A percentile compares a stretch with the other conserved stretches of the same genome.
phyloP scores from a whole-genome alignment of 768 basidiomycete genomes.

The Goffeauzyma gilvescens region DNA sequence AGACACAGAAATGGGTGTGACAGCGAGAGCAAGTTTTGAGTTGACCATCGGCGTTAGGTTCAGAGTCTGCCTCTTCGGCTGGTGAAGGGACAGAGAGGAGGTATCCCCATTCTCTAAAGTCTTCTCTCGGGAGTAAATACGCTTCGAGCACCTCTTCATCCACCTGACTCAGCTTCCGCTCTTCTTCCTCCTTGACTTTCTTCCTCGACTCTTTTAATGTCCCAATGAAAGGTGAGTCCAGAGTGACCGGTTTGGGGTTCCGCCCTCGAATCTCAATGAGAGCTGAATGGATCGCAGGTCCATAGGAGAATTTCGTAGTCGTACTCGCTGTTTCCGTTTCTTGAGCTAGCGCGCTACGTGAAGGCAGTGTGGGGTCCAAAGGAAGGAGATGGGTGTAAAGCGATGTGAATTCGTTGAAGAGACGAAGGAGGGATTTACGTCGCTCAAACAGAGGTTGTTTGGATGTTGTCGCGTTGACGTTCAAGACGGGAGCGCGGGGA shows the following conservation, averaged over 20 bases:
- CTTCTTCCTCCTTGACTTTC: constrained; percentile 14
- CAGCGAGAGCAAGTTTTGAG: constrained; percentile 61
- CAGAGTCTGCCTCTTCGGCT: constrained; percentile 44
- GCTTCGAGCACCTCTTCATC: constrained; percentile 36
- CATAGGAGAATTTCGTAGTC: constrained; percentile 22
- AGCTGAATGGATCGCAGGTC: constrained; percentile 25
- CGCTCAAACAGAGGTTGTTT: no score
- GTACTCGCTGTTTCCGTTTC: constrained; percentile 21
- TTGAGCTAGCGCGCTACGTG: constrained; percentile 17
- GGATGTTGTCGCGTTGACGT: no score
- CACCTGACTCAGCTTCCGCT: constrained; percentile 20
- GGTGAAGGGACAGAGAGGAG: constrained; percentile 51
- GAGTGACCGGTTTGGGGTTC: constrained; percentile 13
- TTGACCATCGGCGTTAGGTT: constrained; percentile 45
- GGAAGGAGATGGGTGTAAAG: constrained; percentile 18
- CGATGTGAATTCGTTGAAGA: background rate
- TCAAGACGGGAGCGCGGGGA: no score
- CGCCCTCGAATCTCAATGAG: constrained; percentile 22
- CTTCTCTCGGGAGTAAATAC: constrained; percentile 42
- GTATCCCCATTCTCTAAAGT: constrained; percentile 52
- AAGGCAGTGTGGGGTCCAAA: constrained; percentile 17
- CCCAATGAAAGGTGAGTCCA: constrained; percentile 26
- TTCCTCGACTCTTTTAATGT: constrained; percentile 27
- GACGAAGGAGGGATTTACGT: background rate
- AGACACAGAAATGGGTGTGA: constrained; percentile 47